Evolutionary conservation across 1,284 basidiomycete species (phyloP).

Genomic region (Leccinum griseonigrum): DNA sequence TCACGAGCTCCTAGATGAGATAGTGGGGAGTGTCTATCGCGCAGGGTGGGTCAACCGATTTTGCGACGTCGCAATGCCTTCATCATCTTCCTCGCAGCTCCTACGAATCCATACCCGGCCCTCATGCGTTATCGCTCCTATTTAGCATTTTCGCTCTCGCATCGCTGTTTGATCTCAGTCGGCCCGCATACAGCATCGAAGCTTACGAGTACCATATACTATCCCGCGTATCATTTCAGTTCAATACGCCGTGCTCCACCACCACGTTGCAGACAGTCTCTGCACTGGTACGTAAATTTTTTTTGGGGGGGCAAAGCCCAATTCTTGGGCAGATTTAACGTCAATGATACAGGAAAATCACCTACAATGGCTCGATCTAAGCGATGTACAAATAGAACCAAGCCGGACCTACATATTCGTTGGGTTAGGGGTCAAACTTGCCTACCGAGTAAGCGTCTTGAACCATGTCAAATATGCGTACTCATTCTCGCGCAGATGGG

Average conservation of each 20-base stretch:
- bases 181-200: constrained; percentile 43
- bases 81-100: constrained; percentile 26
- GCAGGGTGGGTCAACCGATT: constrained; percentile 36
- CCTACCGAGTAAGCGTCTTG: constrained; percentile 46
- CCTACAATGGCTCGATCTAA: constrained; percentile 56
- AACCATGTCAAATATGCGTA: not conserved
- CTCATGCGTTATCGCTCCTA: constrained; percentile 52
- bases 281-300: constrained; percentile 43
- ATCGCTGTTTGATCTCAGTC: constrained; percentile 46
- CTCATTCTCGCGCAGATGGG: constrained; percentile 50
- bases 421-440: constrained; percentile 57
- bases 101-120: constrained; percentile 31
- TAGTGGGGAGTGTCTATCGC: constrained; percentile 46
- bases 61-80: constrained; percentile 5
- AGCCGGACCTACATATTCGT: constrained; percentile 52
- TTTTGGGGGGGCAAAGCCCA: no score
- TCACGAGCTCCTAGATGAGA: constrained; percentile 50
- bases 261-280: constrained; percentile 54
- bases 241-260: constrained; percentile 43
- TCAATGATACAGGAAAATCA: constrained; percentile 47
- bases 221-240: constrained; percentile 48
- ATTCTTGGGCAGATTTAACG: not conserved
- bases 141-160: constrained; percentile 55
- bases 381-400: constrained; percentile 48
- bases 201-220: constrained; percentile 60